phyloP scores from a whole-genome alignment of 352 stramenopile species.

The Globisporangium takayamanum region DNA sequence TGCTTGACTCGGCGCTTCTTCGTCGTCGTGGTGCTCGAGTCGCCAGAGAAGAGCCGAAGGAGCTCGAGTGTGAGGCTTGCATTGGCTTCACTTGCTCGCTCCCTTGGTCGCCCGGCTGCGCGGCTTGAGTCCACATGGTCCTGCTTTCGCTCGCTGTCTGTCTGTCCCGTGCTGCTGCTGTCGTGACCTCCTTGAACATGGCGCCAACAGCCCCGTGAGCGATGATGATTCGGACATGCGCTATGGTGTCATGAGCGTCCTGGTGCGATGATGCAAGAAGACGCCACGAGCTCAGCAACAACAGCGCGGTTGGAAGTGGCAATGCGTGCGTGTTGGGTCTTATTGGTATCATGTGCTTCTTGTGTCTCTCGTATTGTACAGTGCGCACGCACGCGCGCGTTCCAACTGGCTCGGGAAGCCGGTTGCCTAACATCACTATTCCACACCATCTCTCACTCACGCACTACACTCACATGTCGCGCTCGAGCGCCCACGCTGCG shows the following conservation, averaged over 20 bases:
- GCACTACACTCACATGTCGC: slow-evolving; percentile 1
- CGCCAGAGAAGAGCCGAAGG: neutral
- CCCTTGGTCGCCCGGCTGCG: too few species aligned
- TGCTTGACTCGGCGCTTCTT: neutral
- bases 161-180: too few species aligned
- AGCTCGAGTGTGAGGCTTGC: neutral
- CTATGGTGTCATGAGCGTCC: too few species aligned
- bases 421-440: neutral
- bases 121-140: too few species aligned
- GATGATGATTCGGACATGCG: too few species aligned
- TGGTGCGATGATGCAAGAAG: too few species aligned
- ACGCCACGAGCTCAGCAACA: too few species aligned
- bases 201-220: too few species aligned
- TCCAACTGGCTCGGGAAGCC: too few species aligned
- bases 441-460: neutral
- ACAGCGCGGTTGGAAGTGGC: neutral
- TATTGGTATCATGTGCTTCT: slow-evolving; percentile 6
- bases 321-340: neutral
- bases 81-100: neutral
- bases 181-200: too few species aligned
- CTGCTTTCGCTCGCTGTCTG: too few species aligned
- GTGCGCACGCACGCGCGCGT: neutral
- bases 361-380: slow-evolving; percentile 8
- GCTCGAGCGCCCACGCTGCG: slow-evolving; percentile 26
- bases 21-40: neutral